Conservation (phyloP, 2,329 filamentous ascomycete species). For the Colletotrichum sp. region DNA sequence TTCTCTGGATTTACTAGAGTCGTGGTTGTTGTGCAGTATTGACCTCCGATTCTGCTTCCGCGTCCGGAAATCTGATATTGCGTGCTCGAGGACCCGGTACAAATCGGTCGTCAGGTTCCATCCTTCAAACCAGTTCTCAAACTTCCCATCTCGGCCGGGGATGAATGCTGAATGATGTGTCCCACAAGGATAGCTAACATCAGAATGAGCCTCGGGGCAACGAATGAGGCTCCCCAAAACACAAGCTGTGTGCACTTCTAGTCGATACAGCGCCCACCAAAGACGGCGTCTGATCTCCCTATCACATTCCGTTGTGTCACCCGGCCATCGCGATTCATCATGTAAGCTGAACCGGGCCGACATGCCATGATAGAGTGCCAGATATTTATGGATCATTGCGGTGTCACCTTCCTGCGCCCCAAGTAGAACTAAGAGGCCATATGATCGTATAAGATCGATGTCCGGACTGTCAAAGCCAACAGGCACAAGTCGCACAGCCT, state of each 20-base stretch:
- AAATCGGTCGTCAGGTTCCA: conserved; percentile 64
- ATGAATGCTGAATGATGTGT: neutral
- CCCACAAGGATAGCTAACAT: conserved; percentile 20
- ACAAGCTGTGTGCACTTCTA: conserved; percentile 25
- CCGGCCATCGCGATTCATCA: conserved; percentile 24
- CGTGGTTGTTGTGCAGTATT: neutral
- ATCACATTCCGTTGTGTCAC: conserved; percentile 1
- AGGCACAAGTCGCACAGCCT: neutral
- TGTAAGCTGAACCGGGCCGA: conserved; percentile 21
- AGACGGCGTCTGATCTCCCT: conserved; percentile 22
- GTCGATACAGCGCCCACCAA: conserved; percentile 26
- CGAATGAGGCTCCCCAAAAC: conserved; percentile 25
- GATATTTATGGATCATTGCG: conserved; percentile 16
- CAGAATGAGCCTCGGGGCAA: conserved; percentile 20
- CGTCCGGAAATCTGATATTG: conserved; percentile 29
- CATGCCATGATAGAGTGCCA: conserved; percentile 25
- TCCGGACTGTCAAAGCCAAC: neutral
- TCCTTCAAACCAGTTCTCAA: conserved; percentile 51
- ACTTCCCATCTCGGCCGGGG: neutral
- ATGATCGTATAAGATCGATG: neutral
- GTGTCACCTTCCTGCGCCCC: conserved; percentile 9
- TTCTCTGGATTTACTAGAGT: neutral
- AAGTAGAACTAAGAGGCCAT: conserved; percentile 6
- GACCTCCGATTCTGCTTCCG: conserved; percentile 4
- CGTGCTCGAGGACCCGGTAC: conserved; percentile 60